Conservation (phyloP, 192 early-diverging fungal species). For the Lunasporangiospora selenospora region DNA sequence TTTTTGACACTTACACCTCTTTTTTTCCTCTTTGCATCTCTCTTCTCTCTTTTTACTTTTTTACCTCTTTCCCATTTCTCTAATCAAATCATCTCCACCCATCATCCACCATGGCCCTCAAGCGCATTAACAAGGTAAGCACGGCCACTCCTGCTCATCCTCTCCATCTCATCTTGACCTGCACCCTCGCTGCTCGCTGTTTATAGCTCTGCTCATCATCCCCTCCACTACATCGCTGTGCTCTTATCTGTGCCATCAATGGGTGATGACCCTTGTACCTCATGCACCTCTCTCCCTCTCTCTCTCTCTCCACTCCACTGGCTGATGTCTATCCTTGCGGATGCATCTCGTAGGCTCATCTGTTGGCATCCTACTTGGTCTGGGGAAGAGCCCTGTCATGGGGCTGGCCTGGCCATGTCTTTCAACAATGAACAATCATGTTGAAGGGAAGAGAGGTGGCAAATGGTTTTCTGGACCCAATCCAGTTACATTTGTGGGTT, state of each 20-base stretch:
- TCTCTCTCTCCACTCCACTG: slow-evolving; percentile 12
- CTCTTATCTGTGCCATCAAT: not conserved
- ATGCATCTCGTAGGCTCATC: too few species aligned
- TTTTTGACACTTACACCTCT: too few species aligned
- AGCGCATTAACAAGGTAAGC: slow-evolving; percentile 98
- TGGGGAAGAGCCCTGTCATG: too few species aligned
- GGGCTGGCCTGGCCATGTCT: too few species aligned
- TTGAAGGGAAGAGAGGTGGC: too few species aligned
- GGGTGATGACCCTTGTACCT: not conserved
- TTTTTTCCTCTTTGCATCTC: not conserved
- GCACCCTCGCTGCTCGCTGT: not conserved
- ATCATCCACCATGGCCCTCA: slow-evolving; percentile 83
- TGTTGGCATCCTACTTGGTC: too few species aligned
- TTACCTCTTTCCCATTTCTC: slow-evolving; percentile 2
- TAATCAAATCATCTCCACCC: not conserved
- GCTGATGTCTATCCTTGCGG: too few species aligned
- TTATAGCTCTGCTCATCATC: too few species aligned
- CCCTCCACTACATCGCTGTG: too few species aligned
- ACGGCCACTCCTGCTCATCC: not conserved
- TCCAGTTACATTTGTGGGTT: too few species aligned
- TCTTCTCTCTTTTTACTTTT: not conserved
- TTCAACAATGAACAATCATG: too few species aligned
- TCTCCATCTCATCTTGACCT: not conserved
- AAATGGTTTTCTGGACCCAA: too few species aligned
- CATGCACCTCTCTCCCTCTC: slow-evolving; percentile 1